Conservation (phyloP, 192 early-diverging fungal species). For the Hyaloraphidium curvatum region DNA sequence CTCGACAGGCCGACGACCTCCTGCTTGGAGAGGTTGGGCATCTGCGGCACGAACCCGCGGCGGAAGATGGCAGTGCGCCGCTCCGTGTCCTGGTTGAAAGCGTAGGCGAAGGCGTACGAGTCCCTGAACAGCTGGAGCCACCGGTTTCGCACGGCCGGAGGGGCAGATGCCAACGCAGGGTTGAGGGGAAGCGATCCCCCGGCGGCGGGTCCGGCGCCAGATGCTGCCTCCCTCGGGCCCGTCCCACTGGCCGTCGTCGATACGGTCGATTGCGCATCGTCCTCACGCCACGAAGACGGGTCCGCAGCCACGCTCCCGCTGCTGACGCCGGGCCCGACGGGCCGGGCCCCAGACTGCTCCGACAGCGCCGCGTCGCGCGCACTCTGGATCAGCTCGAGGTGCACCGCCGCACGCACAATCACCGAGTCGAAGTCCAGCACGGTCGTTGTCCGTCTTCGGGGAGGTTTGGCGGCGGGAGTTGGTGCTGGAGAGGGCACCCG, state of each 20-base stretch:
- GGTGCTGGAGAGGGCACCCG: too few relatives aligned
- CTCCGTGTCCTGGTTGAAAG: background rate
- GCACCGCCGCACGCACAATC: background rate
- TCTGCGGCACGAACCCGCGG: background rate
- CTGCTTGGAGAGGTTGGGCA: conserved; percentile 1
- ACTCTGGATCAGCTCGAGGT: background rate
- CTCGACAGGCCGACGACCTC: background rate
- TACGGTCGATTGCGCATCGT: too few relatives aligned
- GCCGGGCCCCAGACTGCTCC: too few relatives aligned
- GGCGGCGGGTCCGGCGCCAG: too few relatives aligned
- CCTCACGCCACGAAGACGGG: too few relatives aligned
- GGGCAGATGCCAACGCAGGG: too few relatives aligned
- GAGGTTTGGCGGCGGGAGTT: too few relatives aligned
- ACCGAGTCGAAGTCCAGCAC: background rate
- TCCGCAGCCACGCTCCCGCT: too few relatives aligned
- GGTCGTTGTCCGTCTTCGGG: background rate
- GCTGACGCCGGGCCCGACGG: too few relatives aligned
- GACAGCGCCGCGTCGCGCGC: background rate
- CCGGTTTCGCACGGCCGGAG: background rate
- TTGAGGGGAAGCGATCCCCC: background rate
- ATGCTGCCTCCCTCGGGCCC: too few relatives aligned
- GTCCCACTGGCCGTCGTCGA: background rate
- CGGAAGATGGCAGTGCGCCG: background rate
- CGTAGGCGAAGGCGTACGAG: background rate
- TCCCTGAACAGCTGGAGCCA: background rate